Percentiles rank a stretch among this genome's conserved stretches.
phyloP scores from a whole-genome alignment of 2,329 filamentous ascomycete genomes.

The Colletotrichum liaoningense region DNA sequence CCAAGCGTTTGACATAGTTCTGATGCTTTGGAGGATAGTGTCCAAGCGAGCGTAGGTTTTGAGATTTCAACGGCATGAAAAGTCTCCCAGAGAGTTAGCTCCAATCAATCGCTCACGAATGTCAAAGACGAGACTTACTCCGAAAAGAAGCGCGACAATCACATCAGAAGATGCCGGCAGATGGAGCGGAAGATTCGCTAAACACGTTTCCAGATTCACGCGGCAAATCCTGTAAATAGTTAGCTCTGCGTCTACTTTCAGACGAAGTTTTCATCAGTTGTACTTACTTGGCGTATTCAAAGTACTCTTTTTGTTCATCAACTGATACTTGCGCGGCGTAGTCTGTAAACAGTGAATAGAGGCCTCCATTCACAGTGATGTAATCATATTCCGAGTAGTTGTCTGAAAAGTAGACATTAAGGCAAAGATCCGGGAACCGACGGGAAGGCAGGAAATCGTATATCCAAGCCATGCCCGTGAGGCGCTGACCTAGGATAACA shows the following conservation, averaged over 20 bases:
- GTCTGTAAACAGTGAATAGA: conserved; percentile 35
- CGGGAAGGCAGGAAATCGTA: conserved; percentile 45
- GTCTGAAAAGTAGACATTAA: conserved; percentile 48
- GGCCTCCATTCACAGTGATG: conserved; percentile 47
- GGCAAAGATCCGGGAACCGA: conserved; percentile 46
- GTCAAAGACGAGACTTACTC: conserved; percentile 24
- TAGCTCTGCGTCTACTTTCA: neutral
- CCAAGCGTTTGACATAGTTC: conserved; percentile 47
- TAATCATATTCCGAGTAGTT: conserved; percentile 46
- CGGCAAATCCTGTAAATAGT: conserved; percentile 37
- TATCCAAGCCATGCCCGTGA: conserved; percentile 40
- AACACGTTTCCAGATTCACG: conserved; percentile 45
- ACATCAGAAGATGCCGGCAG: conserved; percentile 44
- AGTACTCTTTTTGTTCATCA: conserved; percentile 39
- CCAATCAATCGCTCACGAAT: neutral
- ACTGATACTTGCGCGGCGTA: conserved; percentile 30
- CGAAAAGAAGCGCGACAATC: conserved; percentile 39
- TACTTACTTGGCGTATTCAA: conserved; percentile 37
- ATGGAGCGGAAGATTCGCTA: conserved; percentile 46
- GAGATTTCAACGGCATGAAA: conserved; percentile 47
- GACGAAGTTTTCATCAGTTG: too few relatives aligned
- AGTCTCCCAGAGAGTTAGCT: conserved; percentile 35
- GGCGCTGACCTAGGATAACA: neutral
- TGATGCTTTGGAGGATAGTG: conserved; percentile 44
- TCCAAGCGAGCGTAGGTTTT: conserved; percentile 47